Evolutionary conservation across 352 stramenopile species (phyloP).

Genomic region (Globisporangium camurandrum): DNA sequence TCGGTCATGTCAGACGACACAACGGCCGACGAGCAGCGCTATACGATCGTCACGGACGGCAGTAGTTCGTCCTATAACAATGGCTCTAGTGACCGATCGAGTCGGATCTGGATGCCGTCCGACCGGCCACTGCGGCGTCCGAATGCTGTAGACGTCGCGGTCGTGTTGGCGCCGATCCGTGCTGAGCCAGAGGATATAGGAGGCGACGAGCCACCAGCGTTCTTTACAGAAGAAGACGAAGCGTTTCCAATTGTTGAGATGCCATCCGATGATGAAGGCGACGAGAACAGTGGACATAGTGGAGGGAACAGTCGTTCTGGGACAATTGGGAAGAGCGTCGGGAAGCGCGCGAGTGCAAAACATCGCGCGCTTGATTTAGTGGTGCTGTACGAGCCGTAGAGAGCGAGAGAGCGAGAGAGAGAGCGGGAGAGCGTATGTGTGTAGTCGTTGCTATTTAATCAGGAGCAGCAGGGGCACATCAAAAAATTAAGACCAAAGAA

Average conservation of each 20-base stretch:
- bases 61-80: background rate
- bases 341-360: no score
- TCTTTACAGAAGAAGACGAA: slow-evolving; percentile 12
- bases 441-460: no score
- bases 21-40: slow-evolving; percentile 3
- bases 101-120: slow-evolving; percentile 13
- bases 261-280: slow-evolving; percentile 4
- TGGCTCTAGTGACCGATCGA: slow-evolving; percentile 5
- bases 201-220: slow-evolving; percentile 1
- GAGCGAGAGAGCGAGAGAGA: no score
- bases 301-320: no score
- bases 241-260: slow-evolving; percentile 11
- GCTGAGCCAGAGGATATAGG: slow-evolving; percentile 9
- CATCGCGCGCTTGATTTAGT: no score
- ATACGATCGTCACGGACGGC: slow-evolving; percentile 10
- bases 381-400: no score
- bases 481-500: no score
- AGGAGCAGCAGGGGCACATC: no score
- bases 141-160: slow-evolving; percentile 5
- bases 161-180: slow-evolving; percentile 7
- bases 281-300: no score
- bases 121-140: slow-evolving; percentile 8
- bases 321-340: no score
- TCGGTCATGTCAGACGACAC: slow-evolving; percentile 5
- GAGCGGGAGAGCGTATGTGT: no score